A percentile compares a stretch with the other conserved stretches of the same genome.
Conservation (phyloP, 805 yeast genomes). For the Kluyveromyces dobzhanskii region DNA sequence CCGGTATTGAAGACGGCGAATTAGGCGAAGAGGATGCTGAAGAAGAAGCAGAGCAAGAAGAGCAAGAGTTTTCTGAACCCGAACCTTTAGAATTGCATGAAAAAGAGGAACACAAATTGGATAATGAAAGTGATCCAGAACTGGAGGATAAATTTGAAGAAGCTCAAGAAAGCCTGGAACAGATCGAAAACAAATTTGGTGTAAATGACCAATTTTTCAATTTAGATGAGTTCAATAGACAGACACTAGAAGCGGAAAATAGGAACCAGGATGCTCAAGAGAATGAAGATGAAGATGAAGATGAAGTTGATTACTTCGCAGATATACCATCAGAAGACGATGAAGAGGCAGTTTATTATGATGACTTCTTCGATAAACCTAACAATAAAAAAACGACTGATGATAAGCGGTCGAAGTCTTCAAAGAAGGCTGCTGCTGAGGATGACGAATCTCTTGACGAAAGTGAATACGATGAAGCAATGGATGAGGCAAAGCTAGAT, state of each 20-base stretch:
- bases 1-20: slow-evolving; percentile 19
- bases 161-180: slow-evolving; percentile 22
- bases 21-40: too few relatives aligned
- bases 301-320: slow-evolving; percentile 43
- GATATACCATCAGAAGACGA: slow-evolving; percentile 47
- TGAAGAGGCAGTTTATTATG: slow-evolving; percentile 49
- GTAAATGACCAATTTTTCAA: slow-evolving; percentile 80
- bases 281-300: slow-evolving; percentile 42
- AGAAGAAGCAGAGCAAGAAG: slow-evolving; percentile 13
- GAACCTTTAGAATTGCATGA: slow-evolving; percentile 22
- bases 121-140: slow-evolving; percentile 10
- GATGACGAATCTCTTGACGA: slow-evolving; percentile 44
- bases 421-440: slow-evolving; percentile 11
- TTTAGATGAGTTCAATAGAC: slow-evolving; percentile 74
- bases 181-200: slow-evolving; percentile 40
- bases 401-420: not conserved
- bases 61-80: slow-evolving; percentile 19
- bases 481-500: slow-evolving; percentile 55
- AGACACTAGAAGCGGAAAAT: slow-evolving; percentile 56
- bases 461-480: slow-evolving; percentile 53
- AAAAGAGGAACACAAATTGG: slow-evolving; percentile 23
- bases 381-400: slow-evolving; percentile 5
- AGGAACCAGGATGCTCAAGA: slow-evolving; percentile 35
- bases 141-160: slow-evolving; percentile 24
- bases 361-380: slow-evolving; percentile 55